Evolutionary conservation across 1,139 yeast species (phyloP).

Genomic region (Taphrina flavorubra): DNA sequence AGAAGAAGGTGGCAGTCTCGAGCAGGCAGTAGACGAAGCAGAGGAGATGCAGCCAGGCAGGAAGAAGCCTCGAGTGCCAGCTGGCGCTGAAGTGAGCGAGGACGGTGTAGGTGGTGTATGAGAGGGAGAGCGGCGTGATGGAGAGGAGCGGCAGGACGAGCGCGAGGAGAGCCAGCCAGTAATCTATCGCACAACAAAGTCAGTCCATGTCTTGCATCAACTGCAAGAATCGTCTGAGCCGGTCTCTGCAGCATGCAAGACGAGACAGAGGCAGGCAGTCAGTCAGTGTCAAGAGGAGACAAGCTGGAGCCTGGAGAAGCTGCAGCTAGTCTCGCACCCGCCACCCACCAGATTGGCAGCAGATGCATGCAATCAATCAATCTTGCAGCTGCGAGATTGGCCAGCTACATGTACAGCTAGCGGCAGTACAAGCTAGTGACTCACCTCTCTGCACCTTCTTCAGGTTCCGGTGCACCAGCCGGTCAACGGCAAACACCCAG

Average conservation of each 20-base stretch:
- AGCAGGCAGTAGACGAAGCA: slow-evolving; percentile 10
- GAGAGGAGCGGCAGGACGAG: slow-evolving; percentile 24
- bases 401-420: background rate
- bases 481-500: slow-evolving; percentile 20
- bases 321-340: background rate
- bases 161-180: slow-evolving; percentile 29
- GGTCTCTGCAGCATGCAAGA: too few relatives aligned
- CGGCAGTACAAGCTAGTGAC: background rate
- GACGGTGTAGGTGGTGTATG: slow-evolving; percentile 16
- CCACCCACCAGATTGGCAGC: background rate
- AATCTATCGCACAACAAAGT: slow-evolving; percentile 5
- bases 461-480: slow-evolving; percentile 13
- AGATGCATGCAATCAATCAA: background rate
- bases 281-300: too few relatives aligned
- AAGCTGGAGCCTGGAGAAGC: background rate
- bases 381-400: too few relatives aligned
- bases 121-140: slow-evolving; percentile 24
- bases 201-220: too few relatives aligned
- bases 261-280: too few relatives aligned
- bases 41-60: slow-evolving; percentile 22
- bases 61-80: slow-evolving; percentile 16
- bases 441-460: slow-evolving; percentile 21
- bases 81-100: background rate
- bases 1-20: slow-evolving; percentile 22
- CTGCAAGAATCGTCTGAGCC: too few relatives aligned